phyloP scores from a whole-genome alignment of 768 basidiomycete species.

The Atractiella rhizophila region DNA sequence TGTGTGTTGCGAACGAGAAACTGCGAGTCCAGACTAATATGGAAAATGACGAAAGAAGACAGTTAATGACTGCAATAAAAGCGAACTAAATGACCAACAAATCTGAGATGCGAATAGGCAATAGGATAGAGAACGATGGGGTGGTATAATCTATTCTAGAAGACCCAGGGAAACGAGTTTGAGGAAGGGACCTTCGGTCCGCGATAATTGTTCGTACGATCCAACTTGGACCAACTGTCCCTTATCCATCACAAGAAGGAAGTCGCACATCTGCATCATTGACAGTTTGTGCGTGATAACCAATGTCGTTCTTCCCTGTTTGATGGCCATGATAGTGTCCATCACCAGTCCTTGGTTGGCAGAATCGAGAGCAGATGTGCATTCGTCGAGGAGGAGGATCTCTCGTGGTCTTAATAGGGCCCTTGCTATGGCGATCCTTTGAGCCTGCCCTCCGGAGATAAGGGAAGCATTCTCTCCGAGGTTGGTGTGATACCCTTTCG shows the following conservation, averaged over 20 bases:
- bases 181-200: too few species aligned
- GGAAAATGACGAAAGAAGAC: too few species aligned
- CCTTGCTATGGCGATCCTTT: conserved; percentile 71
- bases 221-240: conserved; percentile 32
- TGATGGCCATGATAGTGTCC: conserved; percentile 41
- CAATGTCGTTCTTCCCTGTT: conserved; percentile 50
- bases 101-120: too few species aligned
- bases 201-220: too few species aligned
- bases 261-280: conserved; percentile 77
- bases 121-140: too few species aligned
- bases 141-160: too few species aligned
- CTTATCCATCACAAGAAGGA: conserved; percentile 54
- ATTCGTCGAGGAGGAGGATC: conserved; percentile 74
- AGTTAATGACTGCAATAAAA: too few species aligned
- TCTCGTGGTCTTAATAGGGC: conserved; percentile 50
- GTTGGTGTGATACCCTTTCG: conserved; percentile 59
- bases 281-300: conserved; percentile 82
- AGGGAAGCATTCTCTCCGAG: conserved; percentile 79
- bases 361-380: conserved; percentile 70
- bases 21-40: too few species aligned
- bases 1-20: too few species aligned
- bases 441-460: conserved; percentile 83
- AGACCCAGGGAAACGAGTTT: too few species aligned
- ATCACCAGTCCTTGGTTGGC: conserved; percentile 62
- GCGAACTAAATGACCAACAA: too few species aligned